Percentiles rank a stretch among this genome's conserved stretches.
Conservation (phyloP, 2,329 filamentous ascomycete genomes). For the Delphinella strobiligena region DNA sequence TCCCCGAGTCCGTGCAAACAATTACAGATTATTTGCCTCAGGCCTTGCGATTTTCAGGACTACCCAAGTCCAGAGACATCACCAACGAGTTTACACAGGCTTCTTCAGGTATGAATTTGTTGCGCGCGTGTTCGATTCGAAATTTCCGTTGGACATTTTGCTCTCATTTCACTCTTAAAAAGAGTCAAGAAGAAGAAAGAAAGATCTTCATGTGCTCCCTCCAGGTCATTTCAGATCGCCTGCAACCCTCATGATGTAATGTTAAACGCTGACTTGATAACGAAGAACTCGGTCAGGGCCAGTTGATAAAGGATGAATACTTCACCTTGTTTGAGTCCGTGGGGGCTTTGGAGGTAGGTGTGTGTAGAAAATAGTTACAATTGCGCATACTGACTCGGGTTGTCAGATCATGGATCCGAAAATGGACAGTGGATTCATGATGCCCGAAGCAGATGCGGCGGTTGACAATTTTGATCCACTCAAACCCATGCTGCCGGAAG, state of each 20-base stretch:
- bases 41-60: not conserved
- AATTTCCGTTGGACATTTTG: not conserved
- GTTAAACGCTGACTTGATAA: not conserved
- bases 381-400: too few relatives aligned
- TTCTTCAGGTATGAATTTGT: conserved; percentile 13
- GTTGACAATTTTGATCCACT: conserved; percentile 52
- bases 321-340: conserved; percentile 95
- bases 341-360: conserved; percentile 57
- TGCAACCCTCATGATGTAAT: too few relatives aligned
- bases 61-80: conserved; percentile 16
- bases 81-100: conserved; percentile 23
- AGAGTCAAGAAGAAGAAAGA: too few relatives aligned
- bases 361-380: not conserved
- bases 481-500: conserved; percentile 54
- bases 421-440: conserved; percentile 89
- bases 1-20: conserved; percentile 1
- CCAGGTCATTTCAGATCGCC: too few relatives aligned
- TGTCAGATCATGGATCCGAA: conserved; percentile 95
- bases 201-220: too few relatives aligned
- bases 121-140: not conserved
- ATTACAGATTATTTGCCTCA: not conserved
- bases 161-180: too few relatives aligned
- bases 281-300: conserved; percentile 61
- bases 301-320: conserved; percentile 83
- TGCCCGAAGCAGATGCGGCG: conserved; percentile 34